Conservation (phyloP, 306 rosid species). For the Lathyrus oleraceus region DNA sequence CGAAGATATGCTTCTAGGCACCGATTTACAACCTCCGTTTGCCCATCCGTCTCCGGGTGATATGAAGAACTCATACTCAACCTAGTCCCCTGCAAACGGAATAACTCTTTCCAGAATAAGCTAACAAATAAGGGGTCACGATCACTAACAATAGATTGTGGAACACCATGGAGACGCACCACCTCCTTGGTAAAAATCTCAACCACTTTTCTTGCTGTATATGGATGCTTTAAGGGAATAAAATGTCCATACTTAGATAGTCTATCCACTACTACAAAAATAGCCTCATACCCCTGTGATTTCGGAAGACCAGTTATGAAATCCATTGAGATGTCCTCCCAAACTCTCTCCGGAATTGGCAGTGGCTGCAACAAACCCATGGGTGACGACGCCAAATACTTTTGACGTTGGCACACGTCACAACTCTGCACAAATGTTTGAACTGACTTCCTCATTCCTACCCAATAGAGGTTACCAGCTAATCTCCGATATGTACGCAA, state of each 20-base stretch:
- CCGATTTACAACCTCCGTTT: not conserved
- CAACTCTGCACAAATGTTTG: no score
- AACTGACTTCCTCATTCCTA: no score
- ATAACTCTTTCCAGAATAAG: not conserved
- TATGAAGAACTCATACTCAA: not conserved
- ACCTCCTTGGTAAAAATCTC: not conserved
- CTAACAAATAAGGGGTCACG: not conserved
- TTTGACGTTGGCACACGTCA: no score
- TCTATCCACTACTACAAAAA: no score
- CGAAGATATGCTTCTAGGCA: not conserved
- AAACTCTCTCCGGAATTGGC: not conserved
- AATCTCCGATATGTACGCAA: no score
- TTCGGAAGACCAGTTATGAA: not conserved
- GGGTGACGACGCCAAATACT: no score
- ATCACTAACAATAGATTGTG: not conserved
- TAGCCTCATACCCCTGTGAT: not conserved
- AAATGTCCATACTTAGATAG: not conserved
- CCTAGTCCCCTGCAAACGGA: not conserved
- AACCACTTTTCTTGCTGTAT: not conserved
- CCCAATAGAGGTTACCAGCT: no score
- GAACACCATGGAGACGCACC: not conserved
- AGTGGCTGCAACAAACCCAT: not conserved
- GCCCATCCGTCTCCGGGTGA: not conserved
- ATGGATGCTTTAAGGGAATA: not conserved
- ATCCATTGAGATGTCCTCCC: not conserved